These are phyloP conservation scores for Camellia japonica DNA, from an alignment of 148 eudicot species.

Conservation along the genomic window DNA sequence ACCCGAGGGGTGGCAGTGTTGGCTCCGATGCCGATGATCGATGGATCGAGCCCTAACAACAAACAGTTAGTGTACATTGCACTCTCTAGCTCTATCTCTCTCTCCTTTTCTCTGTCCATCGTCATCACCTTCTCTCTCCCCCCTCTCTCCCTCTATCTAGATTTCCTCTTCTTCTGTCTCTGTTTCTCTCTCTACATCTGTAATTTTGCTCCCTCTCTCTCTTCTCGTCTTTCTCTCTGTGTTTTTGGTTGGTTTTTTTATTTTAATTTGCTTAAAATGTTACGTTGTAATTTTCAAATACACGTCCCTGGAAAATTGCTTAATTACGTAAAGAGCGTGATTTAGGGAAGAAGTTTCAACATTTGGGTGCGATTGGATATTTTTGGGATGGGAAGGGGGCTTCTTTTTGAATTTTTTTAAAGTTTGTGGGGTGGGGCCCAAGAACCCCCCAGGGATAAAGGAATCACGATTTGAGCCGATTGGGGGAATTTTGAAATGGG, in stretches of 20 bases:
- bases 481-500: constrained; percentile 17
- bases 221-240: background rate
- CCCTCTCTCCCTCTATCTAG: constrained; percentile 25
- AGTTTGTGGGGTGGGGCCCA: constrained; percentile 15
- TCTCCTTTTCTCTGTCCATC: constrained; percentile 95
- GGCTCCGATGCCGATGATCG: constrained; percentile 62
- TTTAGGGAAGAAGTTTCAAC: background rate
- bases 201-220: constrained; percentile 7
- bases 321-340: background rate
- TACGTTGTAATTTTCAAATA: constrained; percentile 12
- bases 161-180: background rate
- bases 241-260: background rate
- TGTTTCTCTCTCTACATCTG: constrained; percentile 11
- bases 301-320: constrained; percentile 12
- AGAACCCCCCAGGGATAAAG: background rate
- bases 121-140: constrained; percentile 38
- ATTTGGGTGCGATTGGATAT: background rate
- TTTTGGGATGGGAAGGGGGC: background rate
- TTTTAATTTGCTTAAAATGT: constrained; percentile 11
- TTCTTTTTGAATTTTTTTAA: constrained; percentile 8
- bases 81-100: constrained; percentile 94
- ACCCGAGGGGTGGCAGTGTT: constrained; percentile 64
- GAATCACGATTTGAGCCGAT: constrained; percentile 21
- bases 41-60: constrained; percentile 85
- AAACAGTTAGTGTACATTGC: constrained; percentile 96